Conservation (phyloP, 805 yeast species). For the Candida broadrunensis region DNA sequence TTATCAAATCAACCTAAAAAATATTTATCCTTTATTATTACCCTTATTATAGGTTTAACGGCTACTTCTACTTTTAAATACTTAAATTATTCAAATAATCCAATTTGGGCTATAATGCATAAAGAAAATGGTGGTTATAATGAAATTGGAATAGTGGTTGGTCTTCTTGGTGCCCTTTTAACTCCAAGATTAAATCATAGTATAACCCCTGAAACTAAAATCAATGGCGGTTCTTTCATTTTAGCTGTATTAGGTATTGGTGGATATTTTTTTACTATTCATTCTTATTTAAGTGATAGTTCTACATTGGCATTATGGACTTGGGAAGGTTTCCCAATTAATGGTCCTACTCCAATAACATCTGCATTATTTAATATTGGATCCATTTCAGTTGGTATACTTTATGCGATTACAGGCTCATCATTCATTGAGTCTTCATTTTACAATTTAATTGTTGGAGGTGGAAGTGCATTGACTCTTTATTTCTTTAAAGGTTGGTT, state of each 20-base stretch:
- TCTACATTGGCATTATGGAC: slow-evolving; percentile 87
- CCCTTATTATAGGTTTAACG: slow-evolving; percentile 70
- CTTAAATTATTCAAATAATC: slow-evolving; percentile 81
- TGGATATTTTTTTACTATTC: slow-evolving; percentile 65
- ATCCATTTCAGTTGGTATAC: slow-evolving; percentile 54
- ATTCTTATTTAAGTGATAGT: slow-evolving; percentile 77
- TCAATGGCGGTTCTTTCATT: slow-evolving; percentile 42
- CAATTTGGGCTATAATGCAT: slow-evolving; percentile 95
- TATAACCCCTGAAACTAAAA: neutral
- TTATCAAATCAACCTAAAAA: slow-evolving; percentile 24
- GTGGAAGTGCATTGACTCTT: slow-evolving; percentile 49
- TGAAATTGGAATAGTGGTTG: slow-evolving; percentile 61
- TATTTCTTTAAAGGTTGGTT: slow-evolving; percentile 61
- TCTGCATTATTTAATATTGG: slow-evolving; percentile 69
- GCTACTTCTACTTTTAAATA: slow-evolving; percentile 73
- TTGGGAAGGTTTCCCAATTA: slow-evolving; percentile 94
- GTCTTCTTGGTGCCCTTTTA: slow-evolving; percentile 59
- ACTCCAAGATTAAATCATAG: slow-evolving; percentile 38
- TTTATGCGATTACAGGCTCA: slow-evolving; percentile 21
- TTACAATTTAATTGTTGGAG: slow-evolving; percentile 40
- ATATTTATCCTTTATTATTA: slow-evolving; percentile 45
- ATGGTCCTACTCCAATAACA: slow-evolving; percentile 84
- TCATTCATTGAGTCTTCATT: slow-evolving; percentile 19
- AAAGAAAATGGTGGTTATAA: slow-evolving; percentile 84
- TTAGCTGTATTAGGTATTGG: slow-evolving; percentile 72